A percentile compares a stretch with the other conserved stretches of the same genome.
phyloP scores from a whole-genome alignment of 331 rosid species.

The Cydonia oblonga region DNA sequence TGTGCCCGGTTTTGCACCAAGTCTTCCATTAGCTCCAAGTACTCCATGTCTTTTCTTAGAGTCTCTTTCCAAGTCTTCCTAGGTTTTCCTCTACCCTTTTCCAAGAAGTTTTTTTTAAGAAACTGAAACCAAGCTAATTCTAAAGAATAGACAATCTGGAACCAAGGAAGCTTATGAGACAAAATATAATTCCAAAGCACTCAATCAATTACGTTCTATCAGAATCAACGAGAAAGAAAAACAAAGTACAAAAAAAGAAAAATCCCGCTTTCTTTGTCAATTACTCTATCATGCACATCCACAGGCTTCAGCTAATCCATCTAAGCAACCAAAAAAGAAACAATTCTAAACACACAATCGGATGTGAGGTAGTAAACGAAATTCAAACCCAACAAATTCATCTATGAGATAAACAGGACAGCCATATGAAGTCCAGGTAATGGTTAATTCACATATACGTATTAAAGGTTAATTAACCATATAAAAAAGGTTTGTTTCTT shows the following conservation, averaged over 20 bases:
- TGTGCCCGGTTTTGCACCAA: too few species aligned
- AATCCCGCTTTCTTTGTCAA: not conserved
- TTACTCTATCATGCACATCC: too few species aligned
- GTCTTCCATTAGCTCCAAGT: too few species aligned
- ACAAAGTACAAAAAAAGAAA: not conserved
- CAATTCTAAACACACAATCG: not conserved
- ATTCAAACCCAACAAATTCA: not conserved
- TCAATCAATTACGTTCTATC: not conserved
- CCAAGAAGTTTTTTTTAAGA: not conserved
- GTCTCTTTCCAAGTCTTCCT: too few species aligned
- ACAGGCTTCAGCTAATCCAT: not conserved
- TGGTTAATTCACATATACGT: not conserved
- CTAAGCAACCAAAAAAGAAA: not conserved
- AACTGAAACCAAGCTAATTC: not conserved
- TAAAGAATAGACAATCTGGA: not conserved
- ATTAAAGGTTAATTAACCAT: not conserved
- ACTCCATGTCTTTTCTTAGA: too few species aligned
- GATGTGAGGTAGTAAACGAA: not conserved
- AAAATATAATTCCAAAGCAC: not conserved
- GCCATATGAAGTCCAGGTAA: not conserved
- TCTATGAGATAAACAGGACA: not conserved
- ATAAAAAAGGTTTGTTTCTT: not conserved
- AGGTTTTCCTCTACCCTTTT: too few species aligned
- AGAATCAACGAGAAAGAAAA: not conserved
- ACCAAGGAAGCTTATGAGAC: not conserved